These are phyloP conservation scores for Gossypium schwendimanii DNA, from an alignment of 441 rosid species.

Conservation along the genomic window DNA sequence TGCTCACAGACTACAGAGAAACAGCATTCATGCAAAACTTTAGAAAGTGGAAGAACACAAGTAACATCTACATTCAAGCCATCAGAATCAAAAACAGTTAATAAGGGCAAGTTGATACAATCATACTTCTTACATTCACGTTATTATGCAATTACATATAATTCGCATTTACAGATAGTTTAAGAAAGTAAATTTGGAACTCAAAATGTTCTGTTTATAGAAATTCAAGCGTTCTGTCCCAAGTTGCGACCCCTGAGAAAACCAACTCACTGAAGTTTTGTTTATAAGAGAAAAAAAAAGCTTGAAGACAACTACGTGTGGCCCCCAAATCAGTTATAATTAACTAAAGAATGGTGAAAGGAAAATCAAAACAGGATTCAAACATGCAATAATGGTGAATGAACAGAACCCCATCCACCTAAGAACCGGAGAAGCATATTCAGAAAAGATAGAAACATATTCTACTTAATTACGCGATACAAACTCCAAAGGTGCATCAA, in stretches of 20 bases:
- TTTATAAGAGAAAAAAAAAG: not conserved
- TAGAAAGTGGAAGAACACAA: not conserved
- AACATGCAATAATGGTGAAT: not conserved
- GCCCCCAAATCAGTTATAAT: not conserved
- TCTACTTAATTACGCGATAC: not conserved
- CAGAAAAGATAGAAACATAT: not conserved
- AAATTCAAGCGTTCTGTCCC: not conserved
- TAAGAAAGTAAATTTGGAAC: not conserved
- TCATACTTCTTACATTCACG: not conserved
- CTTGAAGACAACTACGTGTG: not conserved
- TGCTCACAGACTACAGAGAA: constrained; percentile 60
- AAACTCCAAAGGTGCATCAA: not conserved
- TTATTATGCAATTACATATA: not conserved
- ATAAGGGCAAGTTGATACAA: not conserved
- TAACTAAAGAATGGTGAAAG: not conserved
- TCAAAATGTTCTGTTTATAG: not conserved
- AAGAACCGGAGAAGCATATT: not conserved
- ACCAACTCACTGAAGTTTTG: not conserved
- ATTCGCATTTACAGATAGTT: not conserved
- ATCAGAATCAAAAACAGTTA: not conserved
- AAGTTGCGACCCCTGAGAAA: not conserved
- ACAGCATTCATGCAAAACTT: not conserved
- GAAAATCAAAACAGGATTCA: not conserved
- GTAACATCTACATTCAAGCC: not conserved
- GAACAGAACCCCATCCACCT: not conserved